Evolutionary conservation across 2,329 filamentous ascomycete genomes (phyloP), one percentile per base, ranked within the genome.

Genomic region (Diaporthe sp.): DNA sequence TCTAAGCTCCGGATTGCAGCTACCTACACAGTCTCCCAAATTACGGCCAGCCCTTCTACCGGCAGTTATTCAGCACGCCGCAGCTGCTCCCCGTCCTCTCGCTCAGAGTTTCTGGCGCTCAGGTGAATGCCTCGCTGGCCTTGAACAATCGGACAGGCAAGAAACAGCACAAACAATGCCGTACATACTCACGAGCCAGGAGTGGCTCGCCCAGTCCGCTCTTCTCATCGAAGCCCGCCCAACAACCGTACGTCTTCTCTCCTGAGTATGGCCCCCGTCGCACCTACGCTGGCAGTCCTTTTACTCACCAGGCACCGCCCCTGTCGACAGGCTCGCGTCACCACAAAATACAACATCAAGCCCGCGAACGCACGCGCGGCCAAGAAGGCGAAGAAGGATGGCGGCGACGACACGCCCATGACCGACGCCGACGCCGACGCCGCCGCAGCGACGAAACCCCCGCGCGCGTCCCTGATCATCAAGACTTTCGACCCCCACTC

Each of bases 191-290:
- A 95, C 94, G 75, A 94, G 94, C 84, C 93, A 98, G 85, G 93
- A 96, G 86, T 99, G 95, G 94, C 94, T 98, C 79, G 92, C 94
- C 80, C 94, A 98, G 85, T 98, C 96, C 19, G 88, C 92, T 25
- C 91, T 96, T 76, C 92, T 99, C 75, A 88, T 99, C 73, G 91
- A 97, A 85, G 96, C 97, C 74, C 92, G 95, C 65, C 97, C 97
- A 5, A 91, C 91, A 46, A 95, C 94, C 55, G 96, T 98, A 91
- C 78, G 91, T 86, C 67, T 13, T 44, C 53, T 31, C 53, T 37
- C 73, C 71, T 67, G 57, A 65, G 68, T n/a, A 75, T 42, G 44
- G 46, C 73, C 51, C 65, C 60, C n/a, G 57, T 37, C 68, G 34
- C 55, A 49, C n/a, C 22, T 39, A 51, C 17, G 22, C 22, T 51